A percentile compares a stretch with the other conserved stretches of the same genome.
Evolutionary conservation across 2,329 filamentous ascomycete species (phyloP).

Genomic region (Biscogniauxia mediterranea): DNA sequence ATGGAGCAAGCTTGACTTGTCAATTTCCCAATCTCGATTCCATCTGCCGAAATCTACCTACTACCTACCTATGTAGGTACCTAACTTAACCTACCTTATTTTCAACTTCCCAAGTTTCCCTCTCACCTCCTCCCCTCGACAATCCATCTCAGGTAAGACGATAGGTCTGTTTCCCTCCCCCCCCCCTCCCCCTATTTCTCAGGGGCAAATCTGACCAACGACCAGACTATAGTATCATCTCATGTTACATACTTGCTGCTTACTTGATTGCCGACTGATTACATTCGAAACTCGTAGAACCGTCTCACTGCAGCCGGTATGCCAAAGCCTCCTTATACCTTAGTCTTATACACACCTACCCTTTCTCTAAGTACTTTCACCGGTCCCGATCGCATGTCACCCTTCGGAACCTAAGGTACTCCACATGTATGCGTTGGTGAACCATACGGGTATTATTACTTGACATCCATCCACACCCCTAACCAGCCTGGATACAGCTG

Average conservation of each 20-base stretch:
- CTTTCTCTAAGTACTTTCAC: not conserved
- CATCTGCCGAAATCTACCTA: not conserved
- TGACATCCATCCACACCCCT: not conserved
- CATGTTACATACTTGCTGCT: not conserved
- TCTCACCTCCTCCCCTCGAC: not conserved
- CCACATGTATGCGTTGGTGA: not conserved
- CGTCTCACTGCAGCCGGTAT: not conserved
- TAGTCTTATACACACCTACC: not conserved
- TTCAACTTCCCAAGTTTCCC: no score
- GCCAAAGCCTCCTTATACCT: not conserved
- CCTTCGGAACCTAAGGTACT: not conserved
- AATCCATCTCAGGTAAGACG: not conserved
- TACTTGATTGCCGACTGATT: not conserved
- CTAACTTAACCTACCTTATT: no score
- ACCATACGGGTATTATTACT: not conserved
- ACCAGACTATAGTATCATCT: not conserved
- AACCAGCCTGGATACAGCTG: not conserved
- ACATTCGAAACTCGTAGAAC: not conserved
- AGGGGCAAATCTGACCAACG: not conserved
- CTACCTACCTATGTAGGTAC: no score
- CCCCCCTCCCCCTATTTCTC: not conserved
- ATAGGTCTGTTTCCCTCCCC: not conserved
- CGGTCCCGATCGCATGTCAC: not conserved
- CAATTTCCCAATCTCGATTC: not conserved
- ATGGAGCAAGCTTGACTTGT: not conserved